phyloP scores from a whole-genome alignment of 441 rosid species.

The Erodium chrysanthum region DNA sequence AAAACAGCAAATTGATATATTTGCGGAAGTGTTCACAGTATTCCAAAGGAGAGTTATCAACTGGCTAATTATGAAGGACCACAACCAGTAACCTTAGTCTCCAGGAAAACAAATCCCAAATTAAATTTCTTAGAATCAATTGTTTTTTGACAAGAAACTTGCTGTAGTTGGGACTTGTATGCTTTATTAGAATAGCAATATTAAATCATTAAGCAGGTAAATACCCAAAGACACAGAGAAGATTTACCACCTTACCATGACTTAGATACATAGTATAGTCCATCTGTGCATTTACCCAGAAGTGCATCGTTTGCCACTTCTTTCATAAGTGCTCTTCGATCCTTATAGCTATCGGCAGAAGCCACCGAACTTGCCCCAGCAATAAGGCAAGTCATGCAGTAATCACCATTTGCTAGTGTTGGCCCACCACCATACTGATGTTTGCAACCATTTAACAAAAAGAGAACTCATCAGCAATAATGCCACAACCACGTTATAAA shows the following conservation, averaged over 20 bases:
- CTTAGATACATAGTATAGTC: conserved; percentile 64
- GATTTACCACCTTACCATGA: conserved; percentile 51
- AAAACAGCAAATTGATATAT: neutral
- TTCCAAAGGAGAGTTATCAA: neutral
- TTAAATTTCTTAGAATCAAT: conserved; percentile 1
- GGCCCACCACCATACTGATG: conserved; percentile 79
- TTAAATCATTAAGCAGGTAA: neutral
- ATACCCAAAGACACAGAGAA: conserved; percentile 15
- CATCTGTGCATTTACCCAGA: conserved; percentile 54
- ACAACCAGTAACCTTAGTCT: neutral
- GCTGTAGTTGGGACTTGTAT: neutral
- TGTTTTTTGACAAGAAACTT: neutral
- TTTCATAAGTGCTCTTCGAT: conserved; percentile 73
- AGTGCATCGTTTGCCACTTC: conserved; percentile 54
- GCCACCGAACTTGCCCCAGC: conserved; percentile 64
- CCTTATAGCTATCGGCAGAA: conserved; percentile 84
- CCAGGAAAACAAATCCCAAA: neutral
- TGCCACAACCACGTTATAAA: conserved; percentile 15
- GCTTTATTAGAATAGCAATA: neutral
- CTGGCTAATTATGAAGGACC: neutral
- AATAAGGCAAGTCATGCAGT: conserved; percentile 68
- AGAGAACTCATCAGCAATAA: conserved; percentile 20
- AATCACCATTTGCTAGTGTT: conserved; percentile 51
- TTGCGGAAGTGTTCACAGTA: neutral
- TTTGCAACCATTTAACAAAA: conserved; percentile 18